Conservation (phyloP, 1,284 basidiomycete genomes). For the Malassezia cuniculi region DNA sequence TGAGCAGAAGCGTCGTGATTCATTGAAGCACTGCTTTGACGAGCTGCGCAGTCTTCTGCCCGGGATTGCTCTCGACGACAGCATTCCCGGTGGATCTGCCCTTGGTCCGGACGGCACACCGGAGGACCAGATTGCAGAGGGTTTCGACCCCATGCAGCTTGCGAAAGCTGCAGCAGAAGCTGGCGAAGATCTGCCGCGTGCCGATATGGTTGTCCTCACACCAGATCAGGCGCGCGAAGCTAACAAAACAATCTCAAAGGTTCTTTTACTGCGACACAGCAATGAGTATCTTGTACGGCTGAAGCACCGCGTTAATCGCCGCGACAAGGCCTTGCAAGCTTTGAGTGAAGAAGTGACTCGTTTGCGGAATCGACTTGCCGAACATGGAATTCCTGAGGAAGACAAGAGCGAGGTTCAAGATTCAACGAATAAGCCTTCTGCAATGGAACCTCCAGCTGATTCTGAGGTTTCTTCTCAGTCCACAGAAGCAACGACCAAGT, state of each 20-base stretch:
- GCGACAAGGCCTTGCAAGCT: slow-evolving; percentile 65
- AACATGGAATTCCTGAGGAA: too few relatives aligned
- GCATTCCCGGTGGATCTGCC: slow-evolving; percentile 34
- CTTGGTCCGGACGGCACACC: slow-evolving; percentile 34
- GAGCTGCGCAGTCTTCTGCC: slow-evolving; percentile 77
- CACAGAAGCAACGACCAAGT: too few relatives aligned
- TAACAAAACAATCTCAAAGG: slow-evolving; percentile 75
- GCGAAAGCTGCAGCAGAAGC: slow-evolving; percentile 3
- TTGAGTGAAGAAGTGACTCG: slow-evolving; percentile 59
- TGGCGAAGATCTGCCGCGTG: background rate
- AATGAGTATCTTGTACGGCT: slow-evolving; percentile 73
- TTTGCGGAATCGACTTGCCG: slow-evolving; percentile 50
- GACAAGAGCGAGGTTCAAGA: too few relatives aligned
- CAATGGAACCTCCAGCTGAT: too few relatives aligned
- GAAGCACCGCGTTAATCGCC: slow-evolving; percentile 63
- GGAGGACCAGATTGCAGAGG: slow-evolving; percentile 34
- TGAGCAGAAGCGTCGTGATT: slow-evolving; percentile 90
- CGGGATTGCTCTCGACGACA: slow-evolving; percentile 38
- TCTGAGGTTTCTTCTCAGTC: too few relatives aligned
- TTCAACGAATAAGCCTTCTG: too few relatives aligned
- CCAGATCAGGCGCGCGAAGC: slow-evolving; percentile 24
- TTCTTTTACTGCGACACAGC: slow-evolving; percentile 75
- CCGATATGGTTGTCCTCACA: background rate
- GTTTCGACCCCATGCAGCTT: slow-evolving; percentile 21
- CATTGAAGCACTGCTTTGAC: slow-evolving; percentile 88